Evolutionary conservation across 768 basidiomycete species (phyloP), one percentile per base, ranked within the genome.

Genomic region (Trametes meyenii): DNA sequence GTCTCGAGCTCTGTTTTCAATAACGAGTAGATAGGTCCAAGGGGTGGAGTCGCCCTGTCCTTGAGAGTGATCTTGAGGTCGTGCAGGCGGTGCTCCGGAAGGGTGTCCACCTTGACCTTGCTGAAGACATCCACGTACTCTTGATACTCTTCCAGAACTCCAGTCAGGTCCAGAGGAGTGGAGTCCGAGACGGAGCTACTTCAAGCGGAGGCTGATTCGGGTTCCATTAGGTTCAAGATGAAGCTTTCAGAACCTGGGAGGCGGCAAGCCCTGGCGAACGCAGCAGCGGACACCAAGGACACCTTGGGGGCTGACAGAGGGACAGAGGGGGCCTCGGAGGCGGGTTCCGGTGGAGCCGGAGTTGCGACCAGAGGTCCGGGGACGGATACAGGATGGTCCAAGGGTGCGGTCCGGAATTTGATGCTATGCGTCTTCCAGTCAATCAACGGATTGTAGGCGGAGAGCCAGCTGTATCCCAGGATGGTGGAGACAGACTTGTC

Each of bases 371-470:
- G 48, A 8, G 40, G n/a, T n/a, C n/a, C n/a, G n/a, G n/a, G 38
- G 42, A 35, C 50, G 40, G 29, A 43, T 49, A 39, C 21, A n/a
- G 48, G 51, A 55, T 5, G 42, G 14, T 19, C 23, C 35, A 55
- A 12, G 17, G 36, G 12, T 12, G 50, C 26, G 11, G 56, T 50
- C 14, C 21, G 42, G 54, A 58, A 59, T 33, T 49, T 24, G 48
- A 49, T 49, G 48, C 48, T 49, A n/a, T 29, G 48, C 48, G 17
- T 48, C 48, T 39, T 55, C 65, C 62, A 68, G 57, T 68, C 67
- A 68, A 68, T 68, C 63, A 59, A 61, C 50, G 50, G 65, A 66
- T 68, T 68, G 65, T 61, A 66, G 58, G 44, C 55, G 56, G 40
- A 23, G 40, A 66, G 54, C 65, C 65, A 66, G 57, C 54, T 55